Evolutionary conservation across 106 monocot genomes (phyloP).

Genomic region (Alisma plantagoaquatica): DNA sequence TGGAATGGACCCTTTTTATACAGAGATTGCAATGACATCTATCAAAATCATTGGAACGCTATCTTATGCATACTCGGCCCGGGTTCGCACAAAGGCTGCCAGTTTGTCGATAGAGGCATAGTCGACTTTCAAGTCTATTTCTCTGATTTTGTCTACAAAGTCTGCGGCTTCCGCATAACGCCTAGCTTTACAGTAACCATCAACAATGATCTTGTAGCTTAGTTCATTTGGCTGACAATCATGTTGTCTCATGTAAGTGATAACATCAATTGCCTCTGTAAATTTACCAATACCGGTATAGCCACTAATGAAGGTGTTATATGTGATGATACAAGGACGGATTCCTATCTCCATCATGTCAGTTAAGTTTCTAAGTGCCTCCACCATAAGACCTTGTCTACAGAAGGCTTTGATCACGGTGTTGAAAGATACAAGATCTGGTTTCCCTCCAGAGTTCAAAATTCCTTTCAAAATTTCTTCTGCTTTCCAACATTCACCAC

Average conservation of each 20-base stretch:
- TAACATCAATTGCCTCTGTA: constrained; percentile 55
- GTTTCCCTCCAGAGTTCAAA: constrained; percentile 26
- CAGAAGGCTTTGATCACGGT: constrained; percentile 92
- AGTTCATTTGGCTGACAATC: constrained; percentile 51
- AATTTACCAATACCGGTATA: constrained; percentile 47
- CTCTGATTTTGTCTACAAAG: constrained; percentile 43
- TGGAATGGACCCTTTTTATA: too few relatives aligned
- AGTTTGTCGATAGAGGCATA: constrained; percentile 27
- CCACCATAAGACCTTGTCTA: constrained; percentile 66
- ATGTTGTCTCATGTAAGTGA: constrained; percentile 59
- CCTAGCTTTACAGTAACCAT: constrained; percentile 53
- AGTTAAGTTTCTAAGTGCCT: constrained; percentile 49
- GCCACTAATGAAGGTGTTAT: constrained; percentile 67
- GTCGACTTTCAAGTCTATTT: constrained; percentile 48
- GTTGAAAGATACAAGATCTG: constrained; percentile 70
- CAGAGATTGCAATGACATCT: too few relatives aligned
- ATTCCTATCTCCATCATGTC: constrained; percentile 53
- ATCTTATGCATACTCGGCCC: too few relatives aligned
- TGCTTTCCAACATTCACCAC: constrained; percentile 78
- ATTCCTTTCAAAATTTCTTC: constrained; percentile 62
- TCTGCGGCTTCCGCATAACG: constrained; percentile 43
- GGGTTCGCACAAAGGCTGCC: neutral
- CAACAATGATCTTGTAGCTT: constrained; percentile 57
- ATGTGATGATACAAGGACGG: constrained; percentile 57
- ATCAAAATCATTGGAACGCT: too few relatives aligned